Conservation (phyloP, 345 rosid species). For the Acer campestre region DNA sequence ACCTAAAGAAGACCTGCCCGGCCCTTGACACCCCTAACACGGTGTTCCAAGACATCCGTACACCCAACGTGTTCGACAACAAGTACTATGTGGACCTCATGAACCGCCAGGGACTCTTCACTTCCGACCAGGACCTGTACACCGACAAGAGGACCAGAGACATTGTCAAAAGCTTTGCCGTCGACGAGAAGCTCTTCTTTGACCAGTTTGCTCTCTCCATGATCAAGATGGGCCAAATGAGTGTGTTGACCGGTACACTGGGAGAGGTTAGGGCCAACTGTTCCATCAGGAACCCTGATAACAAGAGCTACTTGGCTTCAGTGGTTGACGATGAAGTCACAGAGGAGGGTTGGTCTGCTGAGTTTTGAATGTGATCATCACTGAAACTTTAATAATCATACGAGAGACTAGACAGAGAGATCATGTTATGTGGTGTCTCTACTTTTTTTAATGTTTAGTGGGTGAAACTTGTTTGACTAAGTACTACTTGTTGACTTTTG, state of each 20-base stretch:
- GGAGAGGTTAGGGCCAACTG: slow-evolving; percentile 87
- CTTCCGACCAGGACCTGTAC: slow-evolving; percentile 88
- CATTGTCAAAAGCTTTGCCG: slow-evolving; percentile 65
- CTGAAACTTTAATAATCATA: too few relatives aligned
- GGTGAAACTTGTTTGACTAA: too few relatives aligned
- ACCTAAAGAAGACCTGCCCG: slow-evolving; percentile 61
- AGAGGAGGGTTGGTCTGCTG: slow-evolving; percentile 44
- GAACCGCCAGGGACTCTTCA: slow-evolving; percentile 83
- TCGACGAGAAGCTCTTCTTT: slow-evolving; percentile 56
- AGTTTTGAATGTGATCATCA: slow-evolving; percentile 16
- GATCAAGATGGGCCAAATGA: slow-evolving; percentile 77
- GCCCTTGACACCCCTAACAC: slow-evolving; percentile 39
- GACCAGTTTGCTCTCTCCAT: slow-evolving; percentile 58
- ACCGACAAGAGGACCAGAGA: slow-evolving; percentile 52
- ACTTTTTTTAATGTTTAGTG: neutral
- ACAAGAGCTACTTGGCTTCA: slow-evolving; percentile 29
- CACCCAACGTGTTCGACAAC: slow-evolving; percentile 77
- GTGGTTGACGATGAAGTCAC: slow-evolving; percentile 47
- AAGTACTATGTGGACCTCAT: slow-evolving; percentile 74
- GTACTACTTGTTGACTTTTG: too few relatives aligned
- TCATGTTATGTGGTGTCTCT: too few relatives aligned
- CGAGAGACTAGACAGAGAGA: too few relatives aligned
- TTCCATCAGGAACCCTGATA: slow-evolving; percentile 57
- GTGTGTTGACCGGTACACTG: slow-evolving; percentile 55
- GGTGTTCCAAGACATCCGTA: slow-evolving; percentile 51